These are phyloP conservation scores for Claviceps spartinae DNA, from an alignment of 2,329 filamentous ascomycete genomes.

Conservation along the genomic window DNA sequence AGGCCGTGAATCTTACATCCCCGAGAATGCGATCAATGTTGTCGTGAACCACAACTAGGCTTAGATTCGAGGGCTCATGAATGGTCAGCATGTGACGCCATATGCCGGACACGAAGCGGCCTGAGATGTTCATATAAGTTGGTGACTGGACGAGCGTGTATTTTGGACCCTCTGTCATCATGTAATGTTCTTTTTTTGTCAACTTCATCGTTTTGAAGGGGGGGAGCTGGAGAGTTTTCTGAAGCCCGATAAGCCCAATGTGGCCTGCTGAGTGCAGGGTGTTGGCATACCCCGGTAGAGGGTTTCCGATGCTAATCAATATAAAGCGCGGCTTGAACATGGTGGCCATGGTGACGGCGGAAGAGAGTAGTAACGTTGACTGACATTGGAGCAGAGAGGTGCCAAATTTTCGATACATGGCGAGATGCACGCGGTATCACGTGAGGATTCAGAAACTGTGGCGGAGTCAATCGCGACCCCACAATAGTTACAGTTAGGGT, in stretches of 20 bases:
- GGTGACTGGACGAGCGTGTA: constrained; percentile 63
- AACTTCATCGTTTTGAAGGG: constrained; percentile 31
- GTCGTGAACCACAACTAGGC: constrained; percentile 73
- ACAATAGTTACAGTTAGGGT: neutral
- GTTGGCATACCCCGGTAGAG: constrained; percentile 49
- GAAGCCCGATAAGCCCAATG: constrained; percentile 52
- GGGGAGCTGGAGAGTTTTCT: constrained; percentile 30
- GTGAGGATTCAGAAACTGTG: constrained; percentile 11
- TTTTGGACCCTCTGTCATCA: constrained; percentile 33
- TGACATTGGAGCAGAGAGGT: neutral
- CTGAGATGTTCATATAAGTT: constrained; percentile 73
- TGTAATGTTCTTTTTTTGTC: constrained; percentile 36
- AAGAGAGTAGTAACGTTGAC: neutral
- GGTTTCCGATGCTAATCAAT: constrained; percentile 80
- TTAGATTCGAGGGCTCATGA: constrained; percentile 20
- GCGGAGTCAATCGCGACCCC: constrained; percentile 3
- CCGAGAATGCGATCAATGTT: constrained; percentile 68
- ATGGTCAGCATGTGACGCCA: constrained; percentile 43
- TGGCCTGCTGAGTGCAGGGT: constrained; percentile 86
- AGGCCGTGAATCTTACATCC: constrained; percentile 48
- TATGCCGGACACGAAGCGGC: constrained; percentile 52
- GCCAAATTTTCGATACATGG: neutral
- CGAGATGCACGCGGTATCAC: constrained; percentile 14
- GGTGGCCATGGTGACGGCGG: constrained; percentile 2
- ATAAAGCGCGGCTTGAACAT: constrained; percentile 46